Conservation (phyloP, 495 filamentous ascomycete genomes). For the Hyaloscypha finlandica region DNA sequence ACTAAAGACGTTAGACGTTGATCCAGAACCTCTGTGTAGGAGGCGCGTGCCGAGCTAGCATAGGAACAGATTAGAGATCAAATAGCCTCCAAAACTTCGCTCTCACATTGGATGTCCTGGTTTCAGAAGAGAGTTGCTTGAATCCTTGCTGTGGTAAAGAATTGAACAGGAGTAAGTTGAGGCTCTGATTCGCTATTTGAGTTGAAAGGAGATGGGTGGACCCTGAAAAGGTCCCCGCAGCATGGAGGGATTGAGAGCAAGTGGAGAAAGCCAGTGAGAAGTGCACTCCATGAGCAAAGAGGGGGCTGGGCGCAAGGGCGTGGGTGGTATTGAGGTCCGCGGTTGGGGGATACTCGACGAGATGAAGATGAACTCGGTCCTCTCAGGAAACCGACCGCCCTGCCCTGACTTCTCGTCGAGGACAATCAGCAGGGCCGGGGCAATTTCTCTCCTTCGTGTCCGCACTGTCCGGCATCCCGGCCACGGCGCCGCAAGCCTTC, state of each 20-base stretch:
- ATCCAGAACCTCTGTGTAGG: constrained; percentile 2
- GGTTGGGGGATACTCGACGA: not conserved
- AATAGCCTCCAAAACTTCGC: not conserved
- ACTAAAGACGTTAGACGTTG: constrained; percentile 6
- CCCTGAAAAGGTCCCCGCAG: constrained; percentile 3
- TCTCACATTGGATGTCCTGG: too few species aligned
- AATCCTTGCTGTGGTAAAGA: not conserved
- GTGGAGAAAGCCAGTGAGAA: not conserved
- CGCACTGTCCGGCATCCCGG: not conserved
- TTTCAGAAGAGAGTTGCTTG: not conserved
- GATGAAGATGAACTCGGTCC: not conserved
- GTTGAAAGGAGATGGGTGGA: not conserved
- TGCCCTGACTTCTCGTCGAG: not conserved
- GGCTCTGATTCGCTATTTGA: not conserved
- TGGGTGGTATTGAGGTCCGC: not conserved
- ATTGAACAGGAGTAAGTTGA: not conserved
- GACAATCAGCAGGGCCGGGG: not conserved
- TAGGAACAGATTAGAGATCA: not conserved
- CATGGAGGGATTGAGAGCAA: not conserved
- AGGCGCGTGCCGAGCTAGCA: not conserved
- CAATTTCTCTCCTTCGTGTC: not conserved
- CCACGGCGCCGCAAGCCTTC: not conserved
- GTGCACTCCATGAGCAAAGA: not conserved
- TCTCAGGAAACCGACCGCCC: not conserved
- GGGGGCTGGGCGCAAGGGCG: not conserved